Evolutionary conservation across 2,329 filamentous ascomycete species (phyloP).

Genomic region (Bisporella sp.): DNA sequence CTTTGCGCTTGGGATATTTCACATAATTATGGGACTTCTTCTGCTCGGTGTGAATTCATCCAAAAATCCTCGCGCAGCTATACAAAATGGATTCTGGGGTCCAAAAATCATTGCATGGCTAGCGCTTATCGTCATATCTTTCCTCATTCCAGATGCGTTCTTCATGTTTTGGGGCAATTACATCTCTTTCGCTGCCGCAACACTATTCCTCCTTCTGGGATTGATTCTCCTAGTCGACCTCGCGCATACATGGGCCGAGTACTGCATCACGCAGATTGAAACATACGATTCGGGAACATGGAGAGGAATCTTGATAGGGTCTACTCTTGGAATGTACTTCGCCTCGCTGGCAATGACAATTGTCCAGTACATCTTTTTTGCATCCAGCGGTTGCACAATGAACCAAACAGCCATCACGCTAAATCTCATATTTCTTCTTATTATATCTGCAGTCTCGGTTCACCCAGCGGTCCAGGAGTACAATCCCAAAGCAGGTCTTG

Average conservation of each 20-base stretch:
- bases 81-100: slow-evolving; percentile 99
- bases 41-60: slow-evolving; percentile 82
- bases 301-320: slow-evolving; percentile 83
- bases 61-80: slow-evolving; percentile 75
- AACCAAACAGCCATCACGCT: slow-evolving; percentile 95
- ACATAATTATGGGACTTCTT: slow-evolving; percentile 76
- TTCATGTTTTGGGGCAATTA: slow-evolving; percentile 97
- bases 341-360: slow-evolving; percentile 89
- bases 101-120: slow-evolving; percentile 92
- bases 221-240: slow-evolving; percentile 90
- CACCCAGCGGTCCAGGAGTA: slow-evolving; percentile 85
- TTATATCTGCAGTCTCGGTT: slow-evolving; percentile 77
- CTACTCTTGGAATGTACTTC: slow-evolving; percentile 89
- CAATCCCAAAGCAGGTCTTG: slow-evolving; percentile 88
- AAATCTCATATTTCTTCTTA: slow-evolving; percentile 78
- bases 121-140: slow-evolving; percentile 78
- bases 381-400: slow-evolving; percentile 74
- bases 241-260: slow-evolving; percentile 94
- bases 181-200: slow-evolving; percentile 78
- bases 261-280: slow-evolving; percentile 91
- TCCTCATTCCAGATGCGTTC: slow-evolving; percentile 91
- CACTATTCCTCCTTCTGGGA: slow-evolving; percentile 88
- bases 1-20: slow-evolving; percentile 92
- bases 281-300: slow-evolving; percentile 77
- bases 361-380: slow-evolving; percentile 96